phyloP scores from a whole-genome alignment of 2,329 filamentous ascomycete species.

The Stemphylium lycopersici region DNA sequence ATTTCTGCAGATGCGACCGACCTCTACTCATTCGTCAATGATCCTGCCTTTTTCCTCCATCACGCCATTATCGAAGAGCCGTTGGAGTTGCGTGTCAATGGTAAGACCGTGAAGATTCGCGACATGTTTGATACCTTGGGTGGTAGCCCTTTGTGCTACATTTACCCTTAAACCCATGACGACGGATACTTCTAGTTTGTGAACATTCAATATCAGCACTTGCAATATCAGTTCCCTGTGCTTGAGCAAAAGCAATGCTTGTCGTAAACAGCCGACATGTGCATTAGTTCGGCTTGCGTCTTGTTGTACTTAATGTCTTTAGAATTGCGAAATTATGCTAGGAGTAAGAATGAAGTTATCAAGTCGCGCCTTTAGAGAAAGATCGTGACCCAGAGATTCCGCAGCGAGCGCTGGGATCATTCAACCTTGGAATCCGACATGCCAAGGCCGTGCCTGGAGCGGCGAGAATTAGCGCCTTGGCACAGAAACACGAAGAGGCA shows the following conservation, averaged over 20 bases:
- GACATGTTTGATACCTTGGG: slow-evolving; percentile 6
- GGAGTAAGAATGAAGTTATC: too few species aligned
- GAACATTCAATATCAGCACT: too few species aligned
- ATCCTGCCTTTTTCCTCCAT: slow-evolving; percentile 7
- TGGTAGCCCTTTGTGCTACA: slow-evolving; percentile 3
- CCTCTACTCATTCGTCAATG: slow-evolving; percentile 9
- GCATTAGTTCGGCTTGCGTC: too few species aligned
- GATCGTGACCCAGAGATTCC: too few species aligned
- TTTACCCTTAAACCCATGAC: background rate
- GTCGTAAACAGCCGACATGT: too few species aligned
- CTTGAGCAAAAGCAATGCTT: too few species aligned
- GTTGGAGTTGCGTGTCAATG: slow-evolving; percentile 4
- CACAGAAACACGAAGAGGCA: background rate
- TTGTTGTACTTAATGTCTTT: too few species aligned
- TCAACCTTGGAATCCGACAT: background rate
- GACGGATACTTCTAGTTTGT: background rate
- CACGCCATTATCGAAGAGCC: slow-evolving; percentile 11
- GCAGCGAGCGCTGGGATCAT: too few species aligned
- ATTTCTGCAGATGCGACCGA: background rate
- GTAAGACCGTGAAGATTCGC: slow-evolving; percentile 5
- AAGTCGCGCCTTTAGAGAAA: too few species aligned
- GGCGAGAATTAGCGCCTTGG: background rate
- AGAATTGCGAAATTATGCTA: too few species aligned
- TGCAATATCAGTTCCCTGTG: too few species aligned
- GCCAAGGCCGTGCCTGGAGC: background rate